phyloP scores from a whole-genome alignment of 768 basidiomycete genomes.

The Macrolepiota dolichaula region DNA sequence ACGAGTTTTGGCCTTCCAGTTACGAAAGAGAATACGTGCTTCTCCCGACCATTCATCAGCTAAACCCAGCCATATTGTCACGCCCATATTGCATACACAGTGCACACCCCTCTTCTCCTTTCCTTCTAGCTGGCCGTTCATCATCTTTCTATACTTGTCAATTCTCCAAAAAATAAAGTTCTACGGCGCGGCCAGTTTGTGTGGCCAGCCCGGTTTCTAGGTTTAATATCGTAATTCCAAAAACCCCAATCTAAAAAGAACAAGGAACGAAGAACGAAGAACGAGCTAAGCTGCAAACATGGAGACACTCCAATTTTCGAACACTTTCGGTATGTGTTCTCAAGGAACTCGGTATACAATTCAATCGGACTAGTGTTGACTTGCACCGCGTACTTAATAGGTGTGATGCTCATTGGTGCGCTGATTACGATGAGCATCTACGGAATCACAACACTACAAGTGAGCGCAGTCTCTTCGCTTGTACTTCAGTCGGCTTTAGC shows the following conservation, averaged over 20 bases:
- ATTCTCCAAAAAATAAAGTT: background rate
- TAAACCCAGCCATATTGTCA: background rate
- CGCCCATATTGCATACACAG: constrained; percentile 7
- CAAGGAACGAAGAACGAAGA: background rate
- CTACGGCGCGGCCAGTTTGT: no score
- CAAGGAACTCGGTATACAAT: background rate
- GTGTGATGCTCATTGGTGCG: constrained; percentile 35
- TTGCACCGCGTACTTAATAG: constrained; percentile 14
- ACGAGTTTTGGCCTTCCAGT: background rate
- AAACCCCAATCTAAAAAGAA: background rate
- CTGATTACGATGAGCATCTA: constrained; percentile 36
- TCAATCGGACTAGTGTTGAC: background rate
- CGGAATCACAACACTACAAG: constrained; percentile 43
- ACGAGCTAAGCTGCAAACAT: background rate
- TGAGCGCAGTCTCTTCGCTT: constrained; percentile 12
- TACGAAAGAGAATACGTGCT: constrained; percentile 9
- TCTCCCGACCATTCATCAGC: constrained; percentile 9
- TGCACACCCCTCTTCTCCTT: background rate
- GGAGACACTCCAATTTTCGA: constrained; percentile 11
- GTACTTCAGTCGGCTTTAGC: background rate
- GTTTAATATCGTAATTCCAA: background rate
- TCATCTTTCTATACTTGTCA: background rate
- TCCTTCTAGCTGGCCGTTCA: background rate
- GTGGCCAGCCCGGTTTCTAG: no score
- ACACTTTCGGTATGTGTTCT: constrained; percentile 29